Evolutionary conservation across 2,329 filamentous ascomycete genomes (phyloP), one percentile per base, ranked within the genome.

Genomic region (Coniochaeta sp.): DNA sequence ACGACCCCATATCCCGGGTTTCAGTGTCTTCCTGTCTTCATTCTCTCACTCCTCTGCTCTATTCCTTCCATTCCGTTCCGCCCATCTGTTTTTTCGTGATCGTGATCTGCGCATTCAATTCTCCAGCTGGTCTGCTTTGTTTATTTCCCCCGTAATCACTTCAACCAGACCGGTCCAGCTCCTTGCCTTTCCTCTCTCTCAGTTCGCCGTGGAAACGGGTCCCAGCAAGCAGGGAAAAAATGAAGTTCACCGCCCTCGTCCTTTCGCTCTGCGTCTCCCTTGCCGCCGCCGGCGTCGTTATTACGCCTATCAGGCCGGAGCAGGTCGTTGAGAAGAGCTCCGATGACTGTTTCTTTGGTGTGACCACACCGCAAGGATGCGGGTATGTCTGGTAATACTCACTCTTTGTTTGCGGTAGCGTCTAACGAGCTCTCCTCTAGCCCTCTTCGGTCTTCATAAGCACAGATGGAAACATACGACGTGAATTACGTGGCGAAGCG

Each of bases 341-440:
- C 1, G 79, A 76, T 31, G 83, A 86, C 68, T 86, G 83, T 68
- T 81, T 77, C 65, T 83, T 79, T 66, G 83, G 83, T 36, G 80
- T 82, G 19, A 76, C 78, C 6, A 85, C 83, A 34, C 81, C 83
- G 5, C 72, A 76, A 59, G 83, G 83, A 36, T 86, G 83, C 79
- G 83, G 75, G 83, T 85, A 68, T 34, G 8, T 52, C 47, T 7
- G 28, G 14, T n/a, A n/a, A 34, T 19, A 17, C n/a, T 56, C 31
- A 7, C 17, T 19, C 9, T 52, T 6, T 6, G n/a, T 28, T 2
- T 24, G 24, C 31, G 19, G 22, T 31, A 14, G 22, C n/a, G 6
- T 52, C 47, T 52, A 22, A 52, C 26, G 6, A 17, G 4, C 2
- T 9, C 14, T n/a, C 1, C 3, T 36, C 6, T 17, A 57, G 54